Base-by-base conservation (phyloP, 192 early-diverging fungal species). In the Oehlia diaphana region DNA sequence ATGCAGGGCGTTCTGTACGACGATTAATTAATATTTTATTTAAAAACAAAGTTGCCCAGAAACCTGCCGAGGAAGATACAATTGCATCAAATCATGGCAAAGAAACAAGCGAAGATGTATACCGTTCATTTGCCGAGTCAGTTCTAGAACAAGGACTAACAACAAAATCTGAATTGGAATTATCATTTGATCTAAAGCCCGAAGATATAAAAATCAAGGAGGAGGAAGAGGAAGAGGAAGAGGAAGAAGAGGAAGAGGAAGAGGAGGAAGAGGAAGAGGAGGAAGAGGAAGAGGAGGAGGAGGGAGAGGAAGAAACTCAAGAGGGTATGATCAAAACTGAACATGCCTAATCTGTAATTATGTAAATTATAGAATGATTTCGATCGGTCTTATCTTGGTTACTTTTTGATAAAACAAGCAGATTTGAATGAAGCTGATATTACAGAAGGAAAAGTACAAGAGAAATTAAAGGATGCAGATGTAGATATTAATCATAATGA, bases 111-210 rank as follows among this genome's bases (percentile, higher is more conserved):
- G 76, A 78, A 58, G 76, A 78, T 2, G 12, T 78, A 53, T 78
- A 68, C 21, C 76, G 76, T 67, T 68, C 63, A 7, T 78, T 78
- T 68, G 65, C 44, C 21, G 66, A 78, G 44, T 63, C 37, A 8
- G 37, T 78, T 68, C 63, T 78, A 19, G 64, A 78, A 28, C 37
- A 68, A 9, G 61, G 53, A 7, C 49, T 78, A 69, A 78, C 76
- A 19, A 69, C 65, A 2, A 66, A 78, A 9, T 44, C 63, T 21
- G 49, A 64, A 7, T 62, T 78, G 19, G 76, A 78, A 28, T 44
- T 78, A 33, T 67, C 63, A 9, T 78, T 78, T 68, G 76, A 78
- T 67, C 35, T 78, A 19, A 78, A 78, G 35, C 76, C 76, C 3
- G 76, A 78, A 53, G 76, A 78, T 68, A 78, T 78, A 23, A 68